These are phyloP conservation scores for Penicillium italicum DNA, from an alignment of 2,329 filamentous ascomycete species.

Conservation along the genomic window DNA sequence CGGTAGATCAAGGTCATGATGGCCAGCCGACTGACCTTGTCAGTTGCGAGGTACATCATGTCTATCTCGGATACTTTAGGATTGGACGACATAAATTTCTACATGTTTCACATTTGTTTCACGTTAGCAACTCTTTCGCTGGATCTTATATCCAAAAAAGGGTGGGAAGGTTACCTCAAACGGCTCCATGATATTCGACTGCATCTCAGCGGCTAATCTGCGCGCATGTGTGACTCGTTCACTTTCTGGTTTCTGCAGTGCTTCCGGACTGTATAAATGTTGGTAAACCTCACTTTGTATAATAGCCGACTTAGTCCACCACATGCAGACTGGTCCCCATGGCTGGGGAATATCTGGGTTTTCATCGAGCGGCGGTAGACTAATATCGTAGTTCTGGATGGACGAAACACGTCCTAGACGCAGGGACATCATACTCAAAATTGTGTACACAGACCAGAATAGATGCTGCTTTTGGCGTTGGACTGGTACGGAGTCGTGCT, in stretches of 20 bases:
- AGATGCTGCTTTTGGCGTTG: conserved; percentile 39
- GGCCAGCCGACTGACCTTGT: conserved; percentile 37
- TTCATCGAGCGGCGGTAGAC: conserved; percentile 37
- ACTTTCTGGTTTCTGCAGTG: conserved; percentile 26
- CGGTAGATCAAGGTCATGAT: conserved; percentile 41
- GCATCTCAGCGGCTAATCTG: conserved; percentile 30
- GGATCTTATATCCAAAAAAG: neutral
- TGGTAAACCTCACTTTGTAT: conserved; percentile 60
- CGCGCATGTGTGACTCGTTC: conserved; percentile 29
- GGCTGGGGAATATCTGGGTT: conserved; percentile 17
- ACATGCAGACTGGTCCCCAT: conserved; percentile 49
- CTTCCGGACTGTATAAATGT: conserved; percentile 48
- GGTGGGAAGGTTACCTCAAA: conserved; percentile 24
- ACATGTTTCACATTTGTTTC: neutral
- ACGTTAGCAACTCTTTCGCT: neutral
- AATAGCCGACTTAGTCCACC: conserved; percentile 56
- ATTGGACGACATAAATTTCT: conserved; percentile 10
- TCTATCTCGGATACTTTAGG: conserved; percentile 25
- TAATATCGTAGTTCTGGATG: conserved; percentile 60
- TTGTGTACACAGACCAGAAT: conserved; percentile 59
- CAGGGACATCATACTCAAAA: conserved; percentile 58
- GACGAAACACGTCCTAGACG: conserved; percentile 57
- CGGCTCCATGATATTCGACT: conserved; percentile 27
- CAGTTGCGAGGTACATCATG: conserved; percentile 28
- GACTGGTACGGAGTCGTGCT: conserved; percentile 19